phyloP scores from a whole-genome alignment of 169 alveolate species.

The Amoebophrya sp. region DNA sequence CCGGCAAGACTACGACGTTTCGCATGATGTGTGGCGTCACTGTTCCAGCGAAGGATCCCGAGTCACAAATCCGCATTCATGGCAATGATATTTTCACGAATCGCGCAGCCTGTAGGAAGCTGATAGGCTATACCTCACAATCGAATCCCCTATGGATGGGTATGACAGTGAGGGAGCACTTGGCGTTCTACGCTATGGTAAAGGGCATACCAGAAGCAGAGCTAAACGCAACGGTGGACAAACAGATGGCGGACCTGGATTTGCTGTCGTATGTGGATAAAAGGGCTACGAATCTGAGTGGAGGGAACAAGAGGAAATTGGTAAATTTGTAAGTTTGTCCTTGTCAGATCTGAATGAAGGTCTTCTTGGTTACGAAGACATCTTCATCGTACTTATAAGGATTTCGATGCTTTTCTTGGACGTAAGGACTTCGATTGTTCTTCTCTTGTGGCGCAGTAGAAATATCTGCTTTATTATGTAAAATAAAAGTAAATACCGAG shows the following conservation, averaged over 20 bases:
- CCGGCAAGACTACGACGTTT: not conserved
- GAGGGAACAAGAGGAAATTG: constrained; percentile 75
- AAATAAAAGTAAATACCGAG: too few species aligned
- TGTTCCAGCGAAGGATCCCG: not conserved
- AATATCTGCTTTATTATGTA: too few species aligned
- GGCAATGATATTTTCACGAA: not conserved
- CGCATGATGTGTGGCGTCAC: not conserved
- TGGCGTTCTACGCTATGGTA: not conserved
- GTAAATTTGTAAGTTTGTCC: too few species aligned
- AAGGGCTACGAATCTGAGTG: constrained; percentile 63
- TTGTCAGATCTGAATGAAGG: too few species aligned
- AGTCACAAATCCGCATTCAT: not conserved
- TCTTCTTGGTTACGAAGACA: too few species aligned
- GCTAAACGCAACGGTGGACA: not conserved
- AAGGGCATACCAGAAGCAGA: not conserved
- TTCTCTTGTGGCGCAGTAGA: too few species aligned
- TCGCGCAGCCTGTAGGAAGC: not conserved
- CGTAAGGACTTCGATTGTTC: too few species aligned
- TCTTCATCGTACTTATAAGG: too few species aligned
- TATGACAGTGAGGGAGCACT: not conserved
- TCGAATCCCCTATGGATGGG: not conserved
- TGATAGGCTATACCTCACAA: not conserved
- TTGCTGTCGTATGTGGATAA: constrained; percentile 37
- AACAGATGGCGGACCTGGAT: not conserved
- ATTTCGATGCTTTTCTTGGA: too few species aligned